phyloP scores from a whole-genome alignment of 2,329 filamentous ascomycete species.

The Geosmithia flava region DNA sequence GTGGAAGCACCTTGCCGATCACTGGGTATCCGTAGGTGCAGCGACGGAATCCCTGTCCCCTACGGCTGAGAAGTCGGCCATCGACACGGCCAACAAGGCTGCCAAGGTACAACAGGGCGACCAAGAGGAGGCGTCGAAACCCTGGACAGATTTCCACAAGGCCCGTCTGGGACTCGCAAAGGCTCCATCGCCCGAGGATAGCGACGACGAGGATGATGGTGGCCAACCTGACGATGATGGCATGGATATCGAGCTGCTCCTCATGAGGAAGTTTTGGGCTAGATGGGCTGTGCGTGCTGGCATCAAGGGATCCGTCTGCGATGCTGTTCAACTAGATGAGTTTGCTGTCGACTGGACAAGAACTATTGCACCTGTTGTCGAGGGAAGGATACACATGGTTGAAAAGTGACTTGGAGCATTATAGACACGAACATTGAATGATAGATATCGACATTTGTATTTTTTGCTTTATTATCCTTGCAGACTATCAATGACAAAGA shows the following conservation, averaged over 20 bases:
- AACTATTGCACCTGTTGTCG: constrained; percentile 64
- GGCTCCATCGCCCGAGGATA: constrained; percentile 19
- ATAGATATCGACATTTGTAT: no score
- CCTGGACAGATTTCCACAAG: constrained; percentile 24
- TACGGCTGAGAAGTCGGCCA: constrained; percentile 22
- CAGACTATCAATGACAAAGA: no score
- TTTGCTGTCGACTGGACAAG: constrained; percentile 64
- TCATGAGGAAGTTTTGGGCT: constrained; percentile 56
- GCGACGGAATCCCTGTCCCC: constrained; percentile 24
- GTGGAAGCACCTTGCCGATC: constrained; percentile 62
- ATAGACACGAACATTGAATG: neutral
- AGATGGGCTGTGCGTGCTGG: constrained; percentile 64
- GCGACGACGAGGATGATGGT: constrained; percentile 17
- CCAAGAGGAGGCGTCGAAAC: constrained; percentile 10
- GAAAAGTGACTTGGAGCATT: neutral
- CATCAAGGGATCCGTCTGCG: constrained; percentile 39
- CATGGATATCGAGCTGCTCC: constrained; percentile 42
- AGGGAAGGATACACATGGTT: constrained; percentile 57
- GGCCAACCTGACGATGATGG: constrained; percentile 19
- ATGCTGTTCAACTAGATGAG: constrained; percentile 45
- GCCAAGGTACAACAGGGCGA: neutral
- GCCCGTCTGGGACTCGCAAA: constrained; percentile 19
- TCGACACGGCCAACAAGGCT: constrained; percentile 3
- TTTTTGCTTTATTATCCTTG: no score
- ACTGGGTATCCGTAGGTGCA: constrained; percentile 54